Evolutionary conservation across 768 basidiomycete genomes (phyloP), one percentile per base, ranked within the genome.

Genomic region (Piloderma croceum): DNA sequence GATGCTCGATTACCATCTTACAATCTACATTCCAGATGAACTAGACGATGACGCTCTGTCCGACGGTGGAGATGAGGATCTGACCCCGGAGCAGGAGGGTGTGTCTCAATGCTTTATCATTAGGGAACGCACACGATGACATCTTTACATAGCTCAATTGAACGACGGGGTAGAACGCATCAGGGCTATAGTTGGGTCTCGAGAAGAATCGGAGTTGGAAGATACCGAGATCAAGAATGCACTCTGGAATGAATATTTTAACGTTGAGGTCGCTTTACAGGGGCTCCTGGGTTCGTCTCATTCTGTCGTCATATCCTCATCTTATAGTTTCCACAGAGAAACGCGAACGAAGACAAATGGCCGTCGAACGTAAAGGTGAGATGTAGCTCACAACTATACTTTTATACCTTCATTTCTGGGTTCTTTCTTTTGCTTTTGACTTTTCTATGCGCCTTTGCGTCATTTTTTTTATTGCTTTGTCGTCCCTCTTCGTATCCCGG

Each of bases 191-290:
- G 63, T 98, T 21, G 91, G 90, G 5, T 61, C 71, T 38, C 76
- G 77, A 54, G 71, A 71, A 12, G 53, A 70, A 19, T 81, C 81
- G 23, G 84, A 80, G 6, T 62, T 94, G 33, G 70, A 83, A 31
- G 88, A 94, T 58, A 61, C 68, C 24, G 71, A 79, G 37, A 85
- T 99, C 56, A 77, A 74, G 54, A 84, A 90, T 46, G 70, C 75
- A 0, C 67, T 98, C 34, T 98, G 91, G 85, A 80, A 98, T 52
- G 78, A 68, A 52, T 87, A 86, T 60, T 97, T 94, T 51, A 81
- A 94, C 54, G 72, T 85, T 12, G 79, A 90, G 24, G 73, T 81
- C 58, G 79, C 86, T 13, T 63, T 94, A 7, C 65, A 76, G 23
- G 89, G 80, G 77, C 68, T 89, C 20, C 49, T 84, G 25, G 83